Evolutionary conservation across 2,329 filamentous ascomycete species (phyloP).

Genomic region (Xylaria sp.): DNA sequence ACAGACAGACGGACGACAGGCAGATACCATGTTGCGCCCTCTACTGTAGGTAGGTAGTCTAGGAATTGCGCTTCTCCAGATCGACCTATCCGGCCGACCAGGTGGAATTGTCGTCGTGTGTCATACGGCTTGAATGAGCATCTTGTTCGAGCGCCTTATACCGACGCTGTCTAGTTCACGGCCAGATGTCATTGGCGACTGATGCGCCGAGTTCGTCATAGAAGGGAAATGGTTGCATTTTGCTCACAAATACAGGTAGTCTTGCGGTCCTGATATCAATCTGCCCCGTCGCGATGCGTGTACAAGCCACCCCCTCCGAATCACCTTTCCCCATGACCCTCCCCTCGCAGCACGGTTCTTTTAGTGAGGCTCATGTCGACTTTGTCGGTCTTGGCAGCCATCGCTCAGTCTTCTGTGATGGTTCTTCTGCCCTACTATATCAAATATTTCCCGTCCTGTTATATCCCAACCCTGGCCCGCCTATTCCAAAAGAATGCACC

Average conservation of each 20-base stretch:
- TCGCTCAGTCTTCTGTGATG: conserved; percentile 38
- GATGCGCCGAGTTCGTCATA: conserved; percentile 14
- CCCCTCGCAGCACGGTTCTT: conserved; percentile 33
- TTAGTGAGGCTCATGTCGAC: conserved; percentile 37
- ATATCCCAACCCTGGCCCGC: conserved; percentile 47
- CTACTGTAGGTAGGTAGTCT: conserved; percentile 12
- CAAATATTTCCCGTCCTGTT: conserved; percentile 49
- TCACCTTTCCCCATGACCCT: conserved; percentile 28
- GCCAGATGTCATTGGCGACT: conserved; percentile 14
- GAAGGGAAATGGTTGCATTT: conserved; percentile 21
- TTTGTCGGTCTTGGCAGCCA: conserved; percentile 34
- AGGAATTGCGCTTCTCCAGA: conserved; percentile 49
- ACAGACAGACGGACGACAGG: conserved; percentile 18
- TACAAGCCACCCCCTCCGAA: conserved; percentile 54
- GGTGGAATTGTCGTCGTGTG: conserved; percentile 41
- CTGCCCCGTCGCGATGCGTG: conserved; percentile 27
- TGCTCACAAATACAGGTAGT: conserved; percentile 14
- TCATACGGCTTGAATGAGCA: conserved; percentile 44
- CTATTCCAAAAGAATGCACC: conserved; percentile 49
- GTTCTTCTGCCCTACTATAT: conserved; percentile 46
- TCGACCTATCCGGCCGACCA: conserved; percentile 49
- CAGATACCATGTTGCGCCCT: conserved; percentile 39
- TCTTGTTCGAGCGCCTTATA: conserved; percentile 31
- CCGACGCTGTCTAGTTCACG: conserved; percentile 36
- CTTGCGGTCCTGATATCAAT: conserved; percentile 31